Conservation (phyloP, 768 basidiomycete species). For the Symmetrospora coprosmae region DNA sequence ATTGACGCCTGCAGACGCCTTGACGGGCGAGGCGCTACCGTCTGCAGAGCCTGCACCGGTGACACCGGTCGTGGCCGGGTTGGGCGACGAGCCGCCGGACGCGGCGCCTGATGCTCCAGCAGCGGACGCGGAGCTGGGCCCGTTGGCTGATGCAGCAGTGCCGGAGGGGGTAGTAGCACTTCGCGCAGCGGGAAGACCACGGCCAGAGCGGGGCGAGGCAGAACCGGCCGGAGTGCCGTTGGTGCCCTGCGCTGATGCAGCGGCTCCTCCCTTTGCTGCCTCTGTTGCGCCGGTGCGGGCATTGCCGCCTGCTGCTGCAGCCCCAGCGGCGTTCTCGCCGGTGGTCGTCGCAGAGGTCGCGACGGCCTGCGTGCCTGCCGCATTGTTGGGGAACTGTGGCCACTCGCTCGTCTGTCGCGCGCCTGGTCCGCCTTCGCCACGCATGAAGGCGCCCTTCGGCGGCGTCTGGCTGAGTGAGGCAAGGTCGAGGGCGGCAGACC, state of each 20-base stretch:
- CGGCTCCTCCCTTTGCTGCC: background rate
- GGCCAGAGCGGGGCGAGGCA: no score
- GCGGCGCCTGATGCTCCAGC: slow-evolving; percentile 1
- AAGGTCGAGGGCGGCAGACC: slow-evolving; percentile 82
- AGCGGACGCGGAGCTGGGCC: slow-evolving; percentile 17
- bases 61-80: slow-evolving; percentile 30
- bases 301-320: background rate
- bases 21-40: background rate
- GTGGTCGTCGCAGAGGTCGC: no score
- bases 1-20: background rate
- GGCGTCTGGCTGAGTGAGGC: slow-evolving; percentile 76
- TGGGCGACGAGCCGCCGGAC: background rate
- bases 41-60: slow-evolving; percentile 23
- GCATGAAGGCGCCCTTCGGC: slow-evolving; percentile 37
- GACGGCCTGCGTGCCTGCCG: no score
- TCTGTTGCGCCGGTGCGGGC: background rate
- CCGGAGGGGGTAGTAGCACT: no score
- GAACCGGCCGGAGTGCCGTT: no score
- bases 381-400: slow-evolving; percentile 66
- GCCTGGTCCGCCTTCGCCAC: slow-evolving; percentile 33
- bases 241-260: background rate
- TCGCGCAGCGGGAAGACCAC: background rate
- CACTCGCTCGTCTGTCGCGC: slow-evolving; percentile 58
- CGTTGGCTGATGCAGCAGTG: background rate
- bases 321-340: background rate